These are phyloP conservation scores for Xanthoparmelia taractica DNA, from an alignment of 495 filamentous ascomycete species.

Conservation along the genomic window DNA sequence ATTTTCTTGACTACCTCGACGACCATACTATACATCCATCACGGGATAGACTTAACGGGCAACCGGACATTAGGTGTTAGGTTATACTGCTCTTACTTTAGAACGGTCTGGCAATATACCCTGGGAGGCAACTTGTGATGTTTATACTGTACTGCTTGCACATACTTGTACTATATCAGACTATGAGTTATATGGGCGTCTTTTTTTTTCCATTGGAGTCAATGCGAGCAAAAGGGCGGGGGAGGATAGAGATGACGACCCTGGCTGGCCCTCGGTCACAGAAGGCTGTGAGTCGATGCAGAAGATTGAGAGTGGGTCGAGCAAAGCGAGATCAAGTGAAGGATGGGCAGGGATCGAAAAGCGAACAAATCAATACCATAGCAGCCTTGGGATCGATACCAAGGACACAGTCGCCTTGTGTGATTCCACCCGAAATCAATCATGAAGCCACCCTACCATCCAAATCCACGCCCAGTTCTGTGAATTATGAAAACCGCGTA, in stretches of 20 bases:
- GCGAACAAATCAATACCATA: not conserved
- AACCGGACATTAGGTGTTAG: conserved; percentile 13
- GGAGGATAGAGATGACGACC: not conserved
- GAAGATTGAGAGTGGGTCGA: not conserved
- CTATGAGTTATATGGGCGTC: not conserved
- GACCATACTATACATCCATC: conserved; percentile 10
- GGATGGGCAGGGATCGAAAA: not conserved
- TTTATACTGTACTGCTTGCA: conserved; percentile 1
- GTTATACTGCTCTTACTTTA: not conserved
- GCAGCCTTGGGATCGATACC: not conserved
- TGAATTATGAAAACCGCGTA: not conserved
- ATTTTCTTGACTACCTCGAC: conserved; percentile 1
- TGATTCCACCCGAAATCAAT: not conserved
- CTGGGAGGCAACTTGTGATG: conserved; percentile 16
- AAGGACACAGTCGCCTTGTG: not conserved
- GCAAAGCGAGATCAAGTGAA: not conserved
- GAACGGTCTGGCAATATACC: conserved; percentile 16
- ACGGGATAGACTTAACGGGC: conserved; percentile 17
- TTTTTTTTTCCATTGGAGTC: not conserved
- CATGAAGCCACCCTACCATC: not conserved
- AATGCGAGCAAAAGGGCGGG: not conserved
- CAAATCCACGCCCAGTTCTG: not conserved
- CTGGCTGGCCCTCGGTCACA: not conserved
- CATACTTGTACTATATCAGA: not conserved
- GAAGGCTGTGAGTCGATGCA: not conserved